Base-by-base conservation (phyloP, 2,329 filamentous ascomycete species). In the Fusarium chaquense region DNA sequence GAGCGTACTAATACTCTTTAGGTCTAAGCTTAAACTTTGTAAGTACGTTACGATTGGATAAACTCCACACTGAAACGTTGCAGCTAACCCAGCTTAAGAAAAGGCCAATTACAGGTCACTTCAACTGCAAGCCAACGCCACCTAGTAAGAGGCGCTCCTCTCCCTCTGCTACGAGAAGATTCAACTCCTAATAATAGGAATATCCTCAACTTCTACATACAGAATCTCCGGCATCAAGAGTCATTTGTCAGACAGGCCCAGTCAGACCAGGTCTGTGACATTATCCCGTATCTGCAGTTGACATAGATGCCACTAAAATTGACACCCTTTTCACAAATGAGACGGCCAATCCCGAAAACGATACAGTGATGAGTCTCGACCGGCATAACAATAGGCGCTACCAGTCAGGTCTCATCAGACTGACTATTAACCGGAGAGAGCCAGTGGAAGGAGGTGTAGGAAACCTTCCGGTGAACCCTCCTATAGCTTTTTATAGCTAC, bases 161-260 rank as follows among this genome's bases (percentile, higher is more conserved):
- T 9, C 38, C 3, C 20, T 22, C 6, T 20, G 7, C 11, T 22
- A 1, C 13, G 11, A 20, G 11, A 11, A 41, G 12, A 3, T 3
- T 38, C 10, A 12, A 12, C 11, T 20, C 9, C 36, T n/a, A n/a
- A 4, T 38, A 12, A 38, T 20, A 20, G 5, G 18, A 11, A 20
- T 6, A 4, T 7, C 12, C 2, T 2, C 10, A 9, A 20, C 6
- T 13, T 41, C 4, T 22, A 15, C n/a, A 0, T 18, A 10, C 18
- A 18, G 6, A 7, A 5, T 35, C 4, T 5, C 18, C 18, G 10
- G 7, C 12, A 35, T 18, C 7, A 18, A 18, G 33, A 5, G 16
- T 35, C 16, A 35, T 18, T 16, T 35, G 38, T 13, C 11, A 41
- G 20, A 41, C 9, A 41, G 1, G 4, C 13, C 38, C 12, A 22